Evolutionary conservation across 2,329 filamentous ascomycete genomes (phyloP).

Genomic region (Sclerotinia nivalis): DNA sequence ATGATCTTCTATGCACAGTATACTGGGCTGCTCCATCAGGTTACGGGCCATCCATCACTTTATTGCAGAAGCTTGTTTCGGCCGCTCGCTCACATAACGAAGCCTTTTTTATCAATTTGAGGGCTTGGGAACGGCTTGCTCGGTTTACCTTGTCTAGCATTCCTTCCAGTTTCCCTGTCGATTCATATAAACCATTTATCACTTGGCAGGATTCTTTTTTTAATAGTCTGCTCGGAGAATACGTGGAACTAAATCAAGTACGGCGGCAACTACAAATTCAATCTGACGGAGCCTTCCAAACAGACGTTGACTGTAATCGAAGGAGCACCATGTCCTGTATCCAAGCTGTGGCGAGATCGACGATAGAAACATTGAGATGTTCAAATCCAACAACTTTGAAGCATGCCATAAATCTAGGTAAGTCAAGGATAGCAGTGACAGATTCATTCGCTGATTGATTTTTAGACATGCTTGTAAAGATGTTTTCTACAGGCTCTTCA

Average conservation of each 20-base stretch:
- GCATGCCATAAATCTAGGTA: conserved; percentile 33
- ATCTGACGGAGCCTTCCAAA: conserved; percentile 18
- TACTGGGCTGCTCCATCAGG: conserved; percentile 63
- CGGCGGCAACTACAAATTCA: conserved; percentile 28
- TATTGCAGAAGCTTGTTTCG: conserved; percentile 60
- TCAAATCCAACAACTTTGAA: conserved; percentile 29
- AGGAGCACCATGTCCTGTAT: conserved; percentile 31
- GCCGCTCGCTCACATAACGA: conserved; percentile 65
- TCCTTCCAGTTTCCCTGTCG: conserved; percentile 39
- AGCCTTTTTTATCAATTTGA: conserved; percentile 63
- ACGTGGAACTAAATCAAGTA: conserved; percentile 42
- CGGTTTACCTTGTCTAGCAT: conserved; percentile 56
- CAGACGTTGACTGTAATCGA: conserved; percentile 29
- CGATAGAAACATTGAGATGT: conserved; percentile 28
- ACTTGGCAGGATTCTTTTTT: conserved; percentile 61
- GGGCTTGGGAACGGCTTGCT: conserved; percentile 63
- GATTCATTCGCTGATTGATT: conserved; percentile 13
- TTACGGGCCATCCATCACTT: conserved; percentile 53
- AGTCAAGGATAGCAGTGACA: neutral
- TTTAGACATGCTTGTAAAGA: conserved; percentile 21
- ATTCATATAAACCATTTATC: conserved; percentile 52
- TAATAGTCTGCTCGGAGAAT: conserved; percentile 58
- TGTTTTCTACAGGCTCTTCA: conserved; percentile 19
- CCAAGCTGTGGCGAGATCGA: conserved; percentile 26
- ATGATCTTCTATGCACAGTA: conserved; percentile 65